phyloP scores from a whole-genome alignment of 1,284 basidiomycete species.

The Filobasidium uniguttulatum region DNA sequence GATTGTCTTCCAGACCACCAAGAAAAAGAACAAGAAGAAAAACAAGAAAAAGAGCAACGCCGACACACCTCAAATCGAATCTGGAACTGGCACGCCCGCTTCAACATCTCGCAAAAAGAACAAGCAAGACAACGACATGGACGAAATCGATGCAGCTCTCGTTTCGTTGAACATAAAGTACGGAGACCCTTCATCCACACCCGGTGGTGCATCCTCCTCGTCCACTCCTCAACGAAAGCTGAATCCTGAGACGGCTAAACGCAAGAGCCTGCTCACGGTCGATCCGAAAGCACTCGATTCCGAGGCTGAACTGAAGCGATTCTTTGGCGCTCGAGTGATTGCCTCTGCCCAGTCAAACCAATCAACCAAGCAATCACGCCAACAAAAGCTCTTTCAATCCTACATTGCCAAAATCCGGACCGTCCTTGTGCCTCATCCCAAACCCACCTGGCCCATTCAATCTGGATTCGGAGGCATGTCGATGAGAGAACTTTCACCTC shows the following conservation, averaged over 20 bases:
- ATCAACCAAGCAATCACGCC: slow-evolving; percentile 10
- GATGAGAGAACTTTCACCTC: slow-evolving; percentile 45
- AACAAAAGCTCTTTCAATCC: slow-evolving; percentile 14
- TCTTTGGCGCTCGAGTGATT: slow-evolving; percentile 82
- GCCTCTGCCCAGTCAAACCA: slow-evolving; percentile 11
- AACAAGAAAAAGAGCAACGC: slow-evolving; percentile 16
- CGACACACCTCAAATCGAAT: slow-evolving; percentile 10
- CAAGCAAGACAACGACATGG: slow-evolving; percentile 47
- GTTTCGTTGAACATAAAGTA: slow-evolving; percentile 66
- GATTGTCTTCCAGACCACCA: slow-evolving; percentile 13
- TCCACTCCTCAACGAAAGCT: neutral
- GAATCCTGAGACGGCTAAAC: neutral
- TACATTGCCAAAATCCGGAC: slow-evolving; percentile 23
- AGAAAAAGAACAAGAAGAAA: slow-evolving; percentile 35
- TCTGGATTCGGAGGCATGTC: slow-evolving; percentile 46
- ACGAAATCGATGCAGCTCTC: slow-evolving; percentile 69
- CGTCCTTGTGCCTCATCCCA: slow-evolving; percentile 17
- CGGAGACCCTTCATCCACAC: slow-evolving; percentile 19
- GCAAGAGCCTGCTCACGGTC: slow-evolving; percentile 51
- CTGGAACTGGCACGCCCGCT: slow-evolving; percentile 8
- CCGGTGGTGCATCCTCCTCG: neutral
- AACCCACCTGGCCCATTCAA: slow-evolving; percentile 35
- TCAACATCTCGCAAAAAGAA: slow-evolving; percentile 8
- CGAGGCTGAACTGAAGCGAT: slow-evolving; percentile 74
- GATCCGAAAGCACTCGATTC: slow-evolving; percentile 66